Percentiles rank a stretch among this genome's conserved stretches.
phyloP scores from a whole-genome alignment of 768 basidiomycete genomes.

The Scleroderma bovista region DNA sequence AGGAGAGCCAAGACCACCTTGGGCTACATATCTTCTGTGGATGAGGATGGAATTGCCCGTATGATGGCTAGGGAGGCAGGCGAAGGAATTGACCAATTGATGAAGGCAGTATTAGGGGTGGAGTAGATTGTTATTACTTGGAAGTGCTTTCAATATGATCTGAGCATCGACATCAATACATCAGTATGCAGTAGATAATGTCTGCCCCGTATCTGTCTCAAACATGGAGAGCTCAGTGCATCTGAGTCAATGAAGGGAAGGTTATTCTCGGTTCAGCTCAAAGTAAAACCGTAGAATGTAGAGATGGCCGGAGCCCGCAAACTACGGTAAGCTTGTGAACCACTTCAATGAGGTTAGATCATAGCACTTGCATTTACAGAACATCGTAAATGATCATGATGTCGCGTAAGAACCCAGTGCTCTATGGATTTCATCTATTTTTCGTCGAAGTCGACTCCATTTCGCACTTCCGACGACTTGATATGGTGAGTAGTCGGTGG shows the following conservation, averaged over 20 bases:
- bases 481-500: slow-evolving; percentile 48
- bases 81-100: slow-evolving; percentile 49
- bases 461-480: slow-evolving; percentile 56
- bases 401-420: slow-evolving; percentile 42
- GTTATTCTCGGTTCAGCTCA: slow-evolving; percentile 49
- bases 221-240: slow-evolving; percentile 52
- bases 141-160: neutral
- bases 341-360: neutral
- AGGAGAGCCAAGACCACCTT: slow-evolving; percentile 55
- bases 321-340: slow-evolving; percentile 26
- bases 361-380: slow-evolving; percentile 1
- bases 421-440: slow-evolving; percentile 71
- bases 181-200: slow-evolving; percentile 7
- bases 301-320: slow-evolving; percentile 19
- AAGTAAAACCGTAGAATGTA: slow-evolving; percentile 17
- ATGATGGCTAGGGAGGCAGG: slow-evolving; percentile 71
- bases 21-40: slow-evolving; percentile 63
- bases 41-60: slow-evolving; percentile 65
- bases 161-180: neutral
- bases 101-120: slow-evolving; percentile 37
- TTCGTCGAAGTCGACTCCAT: slow-evolving; percentile 64
- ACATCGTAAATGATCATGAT: slow-evolving; percentile 13
- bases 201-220: slow-evolving; percentile 94
- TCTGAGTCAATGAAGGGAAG: slow-evolving; percentile 82
- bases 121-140: neutral